Evolutionary conservation across 2,329 filamentous ascomycete genomes (phyloP), one percentile per base, ranked within the genome.

Genomic region (Penicillium sp.): DNA sequence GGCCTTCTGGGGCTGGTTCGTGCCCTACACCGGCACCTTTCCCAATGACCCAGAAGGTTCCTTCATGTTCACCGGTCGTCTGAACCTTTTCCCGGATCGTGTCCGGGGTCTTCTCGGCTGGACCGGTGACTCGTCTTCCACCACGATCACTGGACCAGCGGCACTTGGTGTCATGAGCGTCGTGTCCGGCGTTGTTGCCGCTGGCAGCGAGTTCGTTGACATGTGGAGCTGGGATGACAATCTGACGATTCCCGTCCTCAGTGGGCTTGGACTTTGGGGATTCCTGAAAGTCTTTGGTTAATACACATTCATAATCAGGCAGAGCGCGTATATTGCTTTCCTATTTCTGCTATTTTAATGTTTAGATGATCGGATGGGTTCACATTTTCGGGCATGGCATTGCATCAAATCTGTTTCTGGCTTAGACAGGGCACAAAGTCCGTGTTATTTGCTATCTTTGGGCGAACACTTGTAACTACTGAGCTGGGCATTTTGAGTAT

Each of bases 191-290:
- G 72, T 97, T 38, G 82, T 92, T 46, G 93, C 90, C 37, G 89
- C 90, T 49, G 84, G 84, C 39, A 96, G 90, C 64, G 93, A 98
- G 72, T 87, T 92, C 13, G 79, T 95, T 40, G 90, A 98, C 72
- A 65, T 97, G 0, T 96, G 90, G 67, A 89, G 90, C 42, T 91
- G 89, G 87, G 93, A 98, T 65, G 93, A 98, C 73, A 98, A 98
- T 71, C 76, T 98, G 61, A 97, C 92, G 43, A 98, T 98, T 69
- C 93, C 93, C 2, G 83, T 95, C 24, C 77, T 98, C 43, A 95
- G 89, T 66, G 90, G 91, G 23, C 72, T 89, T 40, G 91, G 91
- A 6, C 83, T 98, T 53, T 95, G 88, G 86, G 87, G 86, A 0
- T 96, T 98, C 69, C 78, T 97, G 62, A 95, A 88, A 74, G 70